Evolutionary conservation across 805 yeast genomes (phyloP).

Genomic region (Pichia membranifaciens): DNA sequence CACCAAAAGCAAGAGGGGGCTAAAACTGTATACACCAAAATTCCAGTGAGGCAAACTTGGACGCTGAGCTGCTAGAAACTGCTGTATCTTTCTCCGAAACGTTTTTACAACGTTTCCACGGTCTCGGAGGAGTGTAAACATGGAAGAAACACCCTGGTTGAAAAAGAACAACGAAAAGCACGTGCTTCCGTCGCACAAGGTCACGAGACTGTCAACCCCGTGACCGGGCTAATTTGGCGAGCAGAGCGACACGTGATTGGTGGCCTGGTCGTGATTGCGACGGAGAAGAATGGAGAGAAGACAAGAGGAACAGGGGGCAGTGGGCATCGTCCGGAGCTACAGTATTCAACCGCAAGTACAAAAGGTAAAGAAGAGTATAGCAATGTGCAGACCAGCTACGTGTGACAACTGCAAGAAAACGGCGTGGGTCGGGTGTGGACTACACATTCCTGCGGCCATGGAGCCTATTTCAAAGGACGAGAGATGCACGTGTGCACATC

Average conservation of each 20-base stretch:
- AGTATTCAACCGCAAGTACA: too few relatives aligned
- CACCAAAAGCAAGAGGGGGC: too few relatives aligned
- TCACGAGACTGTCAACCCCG: conserved; percentile 1
- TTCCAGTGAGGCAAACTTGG: too few relatives aligned
- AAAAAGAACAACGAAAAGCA: not conserved
- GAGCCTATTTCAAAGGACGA: conserved; percentile 28
- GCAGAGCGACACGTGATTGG: too few relatives aligned
- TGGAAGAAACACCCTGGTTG: not conserved
- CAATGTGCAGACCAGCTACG: conserved; percentile 33
- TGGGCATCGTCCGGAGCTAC: too few relatives aligned
- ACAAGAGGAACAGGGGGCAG: too few relatives aligned
- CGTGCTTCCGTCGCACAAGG: conserved; percentile 1
- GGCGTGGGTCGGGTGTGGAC: conserved; percentile 44
- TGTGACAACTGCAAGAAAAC: conserved; percentile 30
- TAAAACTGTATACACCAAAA: too few relatives aligned
- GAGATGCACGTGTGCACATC: conserved; percentile 34
- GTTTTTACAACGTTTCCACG: too few relatives aligned
- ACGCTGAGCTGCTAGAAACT: too few relatives aligned
- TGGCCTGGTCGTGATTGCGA: too few relatives aligned
- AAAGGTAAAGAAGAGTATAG: not conserved
- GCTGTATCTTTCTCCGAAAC: too few relatives aligned
- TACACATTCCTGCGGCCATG: conserved; percentile 39
- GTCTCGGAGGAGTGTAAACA: not conserved
- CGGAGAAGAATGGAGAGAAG: too few relatives aligned
- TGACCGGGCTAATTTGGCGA: not conserved